Base-by-base conservation (phyloP, 129 eudicot species). In the Apium graveolens region DNA sequence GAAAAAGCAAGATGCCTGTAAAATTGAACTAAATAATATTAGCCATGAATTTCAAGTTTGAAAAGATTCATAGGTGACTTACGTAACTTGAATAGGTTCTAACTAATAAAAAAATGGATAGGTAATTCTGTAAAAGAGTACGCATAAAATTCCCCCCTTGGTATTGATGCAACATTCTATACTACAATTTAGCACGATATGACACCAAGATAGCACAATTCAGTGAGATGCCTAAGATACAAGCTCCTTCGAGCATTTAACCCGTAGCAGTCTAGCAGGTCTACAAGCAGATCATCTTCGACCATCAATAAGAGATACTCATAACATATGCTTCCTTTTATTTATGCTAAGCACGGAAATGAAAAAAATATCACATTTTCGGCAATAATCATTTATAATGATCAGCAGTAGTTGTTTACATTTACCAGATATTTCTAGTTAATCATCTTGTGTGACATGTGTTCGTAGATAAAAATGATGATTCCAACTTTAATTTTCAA, bases 1-100 rank as follows among this genome's bases (percentile, higher is more conserved):
- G 84, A 78, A 76, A 80, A 27, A 84, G 72, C 46, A 75, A 80
- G 73, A 84, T 45, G 20, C 87, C 87, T 84, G 81, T 38, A 84
- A 24, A 24, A 42, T 66, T 46, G n/a, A 32, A 21, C n/a, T 13
- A 8, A 73, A 11, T n/a, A 16, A 27, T 26, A 6, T n/a, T 26
- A 73, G 16, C 39, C 29, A 37, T 44, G 24, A 53, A 12, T 3
- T 60, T 73, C n/a, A 73, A 43, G 13, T 73, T 44, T 26, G 12
- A 14, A 44, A 46, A 39, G 21, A 44, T 27, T 14, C 29, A 73
- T 1, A 12, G 34, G 53, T 73, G 5, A 13, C n/a, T n/a, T n/a
- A n/a, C n/a, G 57, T 4, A 43, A 44, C 24, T 43, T n/a, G n/a
- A n/a, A n/a, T n/a, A n/a, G n/a, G n/a, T n/a, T n/a, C n/a, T n/a